Evolutionary conservation across 805 yeast genomes (phyloP).

Genomic region (Barnettozyma wickerhamii): DNA sequence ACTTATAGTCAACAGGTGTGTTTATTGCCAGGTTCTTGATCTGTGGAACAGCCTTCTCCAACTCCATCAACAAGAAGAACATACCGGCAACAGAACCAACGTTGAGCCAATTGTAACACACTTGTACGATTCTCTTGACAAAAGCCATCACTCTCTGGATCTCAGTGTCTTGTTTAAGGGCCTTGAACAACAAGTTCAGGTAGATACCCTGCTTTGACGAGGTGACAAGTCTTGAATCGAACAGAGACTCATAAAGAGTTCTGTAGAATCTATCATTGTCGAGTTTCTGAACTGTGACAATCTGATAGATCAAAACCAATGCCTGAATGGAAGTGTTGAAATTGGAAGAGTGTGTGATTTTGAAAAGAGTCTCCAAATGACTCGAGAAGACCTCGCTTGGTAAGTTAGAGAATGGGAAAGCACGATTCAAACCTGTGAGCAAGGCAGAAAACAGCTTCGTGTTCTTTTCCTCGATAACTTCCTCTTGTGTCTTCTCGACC

Average conservation of each 20-base stretch:
- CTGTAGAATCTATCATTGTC: constrained; percentile 70
- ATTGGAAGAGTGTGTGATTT: constrained; percentile 89
- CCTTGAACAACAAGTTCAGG: constrained; percentile 77
- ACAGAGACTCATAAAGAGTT: constrained; percentile 83
- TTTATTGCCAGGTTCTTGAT: constrained; percentile 57
- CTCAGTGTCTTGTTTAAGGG: constrained; percentile 66
- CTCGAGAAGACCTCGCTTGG: constrained; percentile 64
- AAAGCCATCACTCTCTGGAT: constrained; percentile 74
- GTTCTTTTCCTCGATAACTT: constrained; percentile 71
- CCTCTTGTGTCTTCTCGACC: constrained; percentile 57
- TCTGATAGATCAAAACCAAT: constrained; percentile 76
- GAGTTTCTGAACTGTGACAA: constrained; percentile 56
- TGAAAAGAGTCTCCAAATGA: constrained; percentile 81
- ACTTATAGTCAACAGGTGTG: constrained; percentile 47
- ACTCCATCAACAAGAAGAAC: constrained; percentile 66
- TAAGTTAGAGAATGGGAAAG: constrained; percentile 85
- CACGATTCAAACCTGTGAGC: constrained; percentile 91
- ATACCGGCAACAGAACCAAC: constrained; percentile 87
- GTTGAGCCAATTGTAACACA: constrained; percentile 80
- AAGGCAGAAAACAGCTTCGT: constrained; percentile 85
- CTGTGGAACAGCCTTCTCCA: constrained; percentile 60
- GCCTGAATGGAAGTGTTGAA: constrained; percentile 95
- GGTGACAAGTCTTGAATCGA: constrained; percentile 77
- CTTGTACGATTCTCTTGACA: constrained; percentile 84
- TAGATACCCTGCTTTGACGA: constrained; percentile 93